phyloP scores from a whole-genome alignment of 305 asterid genomes.

The Fraxinus greggii region DNA sequence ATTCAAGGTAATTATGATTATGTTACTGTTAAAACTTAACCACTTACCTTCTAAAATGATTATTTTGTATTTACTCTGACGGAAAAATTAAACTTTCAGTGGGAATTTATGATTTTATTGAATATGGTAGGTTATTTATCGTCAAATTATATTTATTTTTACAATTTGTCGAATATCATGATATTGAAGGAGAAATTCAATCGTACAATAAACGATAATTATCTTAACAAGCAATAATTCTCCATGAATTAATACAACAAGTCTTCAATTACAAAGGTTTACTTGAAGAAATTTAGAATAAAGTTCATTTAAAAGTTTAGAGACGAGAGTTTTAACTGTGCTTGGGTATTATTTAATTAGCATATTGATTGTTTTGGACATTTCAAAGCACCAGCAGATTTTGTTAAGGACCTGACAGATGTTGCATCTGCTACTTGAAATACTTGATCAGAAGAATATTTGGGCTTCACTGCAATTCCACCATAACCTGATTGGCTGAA shows the following conservation, averaged over 20 bases:
- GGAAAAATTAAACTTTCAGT: neutral
- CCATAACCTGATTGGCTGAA: constrained; percentile 34
- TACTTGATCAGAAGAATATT: constrained; percentile 54
- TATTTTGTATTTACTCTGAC: too few species aligned
- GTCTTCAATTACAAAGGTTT: neutral
- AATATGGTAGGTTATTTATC: neutral
- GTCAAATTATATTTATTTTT: too few species aligned
- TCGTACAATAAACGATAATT: neutral
- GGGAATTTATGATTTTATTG: neutral
- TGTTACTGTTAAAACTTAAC: too few species aligned
- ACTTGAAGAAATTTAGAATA: neutral
- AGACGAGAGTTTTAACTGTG: neutral
- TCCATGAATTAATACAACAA: neutral
- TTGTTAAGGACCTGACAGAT: constrained; percentile 50
- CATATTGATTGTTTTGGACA: constrained; percentile 54
- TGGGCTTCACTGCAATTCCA: constrained; percentile 45
- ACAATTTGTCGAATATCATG: neutral
- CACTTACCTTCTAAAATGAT: too few species aligned
- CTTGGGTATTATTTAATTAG: constrained; percentile 14
- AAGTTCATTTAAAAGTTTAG: neutral
- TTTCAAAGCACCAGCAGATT: constrained; percentile 60
- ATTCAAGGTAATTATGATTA: too few species aligned
- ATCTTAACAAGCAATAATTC: neutral
- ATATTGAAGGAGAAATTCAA: neutral
- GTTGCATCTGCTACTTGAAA: constrained; percentile 57